Evolutionary conservation across 768 basidiomycete species (phyloP).

Genomic region (Pleurotus citrinopileatus): DNA sequence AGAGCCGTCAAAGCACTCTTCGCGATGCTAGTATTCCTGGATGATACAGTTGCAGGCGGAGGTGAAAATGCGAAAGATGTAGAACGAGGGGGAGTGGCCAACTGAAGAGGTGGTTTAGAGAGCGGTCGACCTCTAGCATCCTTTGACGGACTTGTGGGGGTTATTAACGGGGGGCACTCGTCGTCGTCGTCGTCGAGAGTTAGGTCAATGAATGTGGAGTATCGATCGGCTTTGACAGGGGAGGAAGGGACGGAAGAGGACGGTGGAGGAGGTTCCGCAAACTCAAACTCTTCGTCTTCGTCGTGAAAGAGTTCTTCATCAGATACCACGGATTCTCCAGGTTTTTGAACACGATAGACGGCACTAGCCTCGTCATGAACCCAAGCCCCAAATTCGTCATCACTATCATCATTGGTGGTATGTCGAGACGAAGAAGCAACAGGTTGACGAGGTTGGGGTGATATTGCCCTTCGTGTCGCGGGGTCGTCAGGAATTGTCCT

Average conservation of each 20-base stretch:
- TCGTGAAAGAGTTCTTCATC: background rate
- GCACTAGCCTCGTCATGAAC: slow-evolving; percentile 9
- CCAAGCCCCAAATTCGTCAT: slow-evolving; percentile 2
- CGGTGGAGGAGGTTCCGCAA: slow-evolving; percentile 1
- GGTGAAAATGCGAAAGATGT: background rate
- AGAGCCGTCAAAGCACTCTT: too few species aligned
- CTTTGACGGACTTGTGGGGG: too few species aligned
- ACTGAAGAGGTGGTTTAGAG: background rate
- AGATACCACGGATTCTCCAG: background rate
- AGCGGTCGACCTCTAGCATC: too few species aligned
- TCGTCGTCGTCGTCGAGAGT: background rate
- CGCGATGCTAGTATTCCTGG: too few species aligned
- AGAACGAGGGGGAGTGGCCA: background rate
- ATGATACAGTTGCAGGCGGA: too few species aligned
- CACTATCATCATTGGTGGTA: background rate
- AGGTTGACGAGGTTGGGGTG: background rate
- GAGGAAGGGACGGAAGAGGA: slow-evolving; percentile 3
- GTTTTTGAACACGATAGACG: background rate
- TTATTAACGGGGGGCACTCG: too few species aligned
- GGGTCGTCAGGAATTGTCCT: too few species aligned
- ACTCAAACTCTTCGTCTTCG: background rate
- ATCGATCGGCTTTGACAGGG: background rate
- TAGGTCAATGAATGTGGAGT: background rate
- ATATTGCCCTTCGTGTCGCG: background rate
- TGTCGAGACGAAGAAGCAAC: background rate